A percentile compares a stretch with the other conserved stretches of the same genome.
phyloP scores from a whole-genome alignment of 208 protist genomes.

The Trichomonas gallinae region DNA sequence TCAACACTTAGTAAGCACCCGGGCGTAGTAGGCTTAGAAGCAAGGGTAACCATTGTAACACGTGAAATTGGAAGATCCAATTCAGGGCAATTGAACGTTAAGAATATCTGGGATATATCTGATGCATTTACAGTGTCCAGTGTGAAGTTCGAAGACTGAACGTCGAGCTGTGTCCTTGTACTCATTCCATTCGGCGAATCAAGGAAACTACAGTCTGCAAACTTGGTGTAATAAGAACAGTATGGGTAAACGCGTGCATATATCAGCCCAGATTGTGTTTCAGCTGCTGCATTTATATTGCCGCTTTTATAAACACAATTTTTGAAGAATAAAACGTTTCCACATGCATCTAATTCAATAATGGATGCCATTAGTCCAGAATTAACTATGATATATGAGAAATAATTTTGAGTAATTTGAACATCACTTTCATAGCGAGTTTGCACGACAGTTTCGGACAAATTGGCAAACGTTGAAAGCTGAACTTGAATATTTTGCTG shows the following conservation, averaged over 20 bases:
- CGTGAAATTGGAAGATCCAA: background rate
- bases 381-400: background rate
- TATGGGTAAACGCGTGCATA: background rate
- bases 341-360: background rate
- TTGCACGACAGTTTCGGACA: background rate
- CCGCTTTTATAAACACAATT: background rate
- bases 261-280: background rate
- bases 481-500: background rate
- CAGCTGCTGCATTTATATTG: background rate
- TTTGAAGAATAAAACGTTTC: background rate
- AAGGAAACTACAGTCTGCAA: background rate
- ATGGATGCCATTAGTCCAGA: background rate
- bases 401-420: background rate
- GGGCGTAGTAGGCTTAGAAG: background rate
- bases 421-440: background rate
- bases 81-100: background rate
- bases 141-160: background rate
- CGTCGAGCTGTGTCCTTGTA: background rate
- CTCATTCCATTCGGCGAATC: background rate
- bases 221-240: background rate
- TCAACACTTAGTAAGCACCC: background rate
- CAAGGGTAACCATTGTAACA: background rate
- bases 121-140: background rate
- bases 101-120: background rate
- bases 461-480: background rate